A percentile compares a stretch with the other conserved stretches of the same genome.
phyloP scores from a whole-genome alignment of 2,329 filamentous ascomycete genomes.

The Alternaria brassicae region DNA sequence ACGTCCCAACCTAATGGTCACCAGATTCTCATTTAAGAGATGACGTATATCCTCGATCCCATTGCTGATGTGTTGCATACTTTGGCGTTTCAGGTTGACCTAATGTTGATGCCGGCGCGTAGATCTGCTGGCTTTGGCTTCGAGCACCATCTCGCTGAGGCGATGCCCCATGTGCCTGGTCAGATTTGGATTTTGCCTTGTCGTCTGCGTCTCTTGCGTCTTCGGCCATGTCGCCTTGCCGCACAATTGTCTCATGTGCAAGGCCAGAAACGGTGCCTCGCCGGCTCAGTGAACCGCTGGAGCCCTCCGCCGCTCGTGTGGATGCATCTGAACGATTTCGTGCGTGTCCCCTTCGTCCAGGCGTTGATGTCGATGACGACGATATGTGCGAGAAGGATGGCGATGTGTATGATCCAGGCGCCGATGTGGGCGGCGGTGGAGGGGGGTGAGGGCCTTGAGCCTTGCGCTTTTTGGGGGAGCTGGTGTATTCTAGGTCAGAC shows the following conservation, averaged over 20 bases:
- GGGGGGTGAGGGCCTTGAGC: conserved; percentile 63
- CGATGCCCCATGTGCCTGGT: conserved; percentile 27
- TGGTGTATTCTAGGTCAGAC: conserved; percentile 68
- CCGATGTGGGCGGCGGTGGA: conserved; percentile 60
- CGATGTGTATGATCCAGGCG: conserved; percentile 56
- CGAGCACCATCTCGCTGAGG: conserved; percentile 36
- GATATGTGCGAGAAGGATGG: conserved; percentile 64
- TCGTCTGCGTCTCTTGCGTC: conserved; percentile 33
- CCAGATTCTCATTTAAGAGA: conserved; percentile 48
- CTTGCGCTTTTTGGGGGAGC: conserved; percentile 87
- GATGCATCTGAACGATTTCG: conserved; percentile 71
- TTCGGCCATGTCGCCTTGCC: conserved; percentile 36
- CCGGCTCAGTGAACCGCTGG: conserved; percentile 42
- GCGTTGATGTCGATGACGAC: conserved; percentile 61
- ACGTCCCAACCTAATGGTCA: conserved; percentile 40
- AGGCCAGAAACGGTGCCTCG: conserved; percentile 44
- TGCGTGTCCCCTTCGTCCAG: conserved; percentile 66
- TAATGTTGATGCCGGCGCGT: conserved; percentile 32
- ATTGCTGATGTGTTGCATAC: conserved; percentile 43
- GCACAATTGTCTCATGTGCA: conserved; percentile 38
- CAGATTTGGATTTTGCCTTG: conserved; percentile 27
- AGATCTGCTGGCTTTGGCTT: conserved; percentile 34
- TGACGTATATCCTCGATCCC: conserved; percentile 42
- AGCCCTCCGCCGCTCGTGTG: conserved; percentile 43
- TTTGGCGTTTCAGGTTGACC: conserved; percentile 47